Evolutionary conservation across 2,329 filamentous ascomycete genomes (phyloP), one percentile per base, ranked within the genome.

Genomic region (Neonectria magnoliae): DNA sequence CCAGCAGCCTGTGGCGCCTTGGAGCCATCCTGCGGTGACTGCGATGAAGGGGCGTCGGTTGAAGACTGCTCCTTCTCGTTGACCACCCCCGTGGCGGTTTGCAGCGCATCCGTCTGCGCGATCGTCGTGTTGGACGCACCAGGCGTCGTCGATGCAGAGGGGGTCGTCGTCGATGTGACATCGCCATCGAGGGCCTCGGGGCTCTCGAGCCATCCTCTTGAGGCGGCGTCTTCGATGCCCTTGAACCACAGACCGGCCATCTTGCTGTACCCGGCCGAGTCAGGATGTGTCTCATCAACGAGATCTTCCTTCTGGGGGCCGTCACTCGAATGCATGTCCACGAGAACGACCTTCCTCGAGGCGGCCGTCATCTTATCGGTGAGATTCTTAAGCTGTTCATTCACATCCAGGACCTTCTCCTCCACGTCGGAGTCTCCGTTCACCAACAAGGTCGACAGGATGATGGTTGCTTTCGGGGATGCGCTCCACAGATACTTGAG

Each of bases 401-500:
- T 83, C 51, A 81, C 76, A 4, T 45, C 44, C 38, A 68, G 18
- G 9, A 80, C 77, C 11, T 73, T 71, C 5, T 68, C 66, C 33
- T 71, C 71, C 45, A 75, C 76, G 18, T 73, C 71, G 7, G 44
- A 25, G 31, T 72, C 55, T 16, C 78, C 76, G 53, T 76, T 79
- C 55, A 76, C 66, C 16, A 82, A 64, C 25, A 82, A 68, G 6
- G 80, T 82, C 31, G 79, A 81, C 29, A 82, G 71, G 47, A 82
- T 69, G 52, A 83, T 66, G 33, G 76, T 77, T 1, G 76, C 72
- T 16, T 72, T 63, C 5, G 77, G 77, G 13, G 77, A 79, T 18
- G 69, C 64, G 1, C 1, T 11, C 71, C 76, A 78, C 33, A 83
- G 53, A 57, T 75, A 75, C n/a, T 76, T 70, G 36, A 83, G 60